Conservation (phyloP, 768 basidiomycete genomes). For the Pleurotus platypus region DNA sequence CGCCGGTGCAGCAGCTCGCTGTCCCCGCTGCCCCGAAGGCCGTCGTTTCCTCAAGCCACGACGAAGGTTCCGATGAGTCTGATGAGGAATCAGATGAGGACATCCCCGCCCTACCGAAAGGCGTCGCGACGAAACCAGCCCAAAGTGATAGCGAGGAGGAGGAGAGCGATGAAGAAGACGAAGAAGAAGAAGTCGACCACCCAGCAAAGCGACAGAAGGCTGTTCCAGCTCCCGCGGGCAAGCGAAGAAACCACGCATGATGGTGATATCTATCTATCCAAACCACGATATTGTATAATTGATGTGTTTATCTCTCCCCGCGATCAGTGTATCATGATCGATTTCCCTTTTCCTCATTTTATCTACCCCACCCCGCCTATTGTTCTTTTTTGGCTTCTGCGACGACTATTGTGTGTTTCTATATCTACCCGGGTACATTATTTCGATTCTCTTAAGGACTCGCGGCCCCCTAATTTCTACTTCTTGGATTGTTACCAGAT, state of each 20-base stretch:
- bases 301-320: slow-evolving; percentile 2
- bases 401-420: not conserved
- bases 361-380: not conserved
- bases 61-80: slow-evolving; percentile 15
- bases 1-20: slow-evolving; percentile 30
- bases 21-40: slow-evolving; percentile 17
- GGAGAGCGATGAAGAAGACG: slow-evolving; percentile 6
- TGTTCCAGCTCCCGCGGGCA: not conserved
- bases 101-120: not conserved
- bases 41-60: slow-evolving; percentile 23
- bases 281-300: not conserved
- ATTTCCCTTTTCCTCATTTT: not conserved
- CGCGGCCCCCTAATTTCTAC: not conserved
- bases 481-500: not conserved
- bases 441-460: not conserved
- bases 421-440: slow-evolving; percentile 1
- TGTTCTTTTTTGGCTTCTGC: not conserved
- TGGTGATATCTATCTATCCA: not conserved
- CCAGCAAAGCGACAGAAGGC: not conserved
- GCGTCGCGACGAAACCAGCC: not conserved
- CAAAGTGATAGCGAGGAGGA: slow-evolving; percentile 9
- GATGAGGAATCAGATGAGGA: slow-evolving; percentile 1
- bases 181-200: slow-evolving; percentile 11
- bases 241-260: slow-evolving; percentile 2
- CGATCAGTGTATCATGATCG: slow-evolving; percentile 1